phyloP scores from a whole-genome alignment of 805 yeast species.

The Suhomyces sp. region DNA sequence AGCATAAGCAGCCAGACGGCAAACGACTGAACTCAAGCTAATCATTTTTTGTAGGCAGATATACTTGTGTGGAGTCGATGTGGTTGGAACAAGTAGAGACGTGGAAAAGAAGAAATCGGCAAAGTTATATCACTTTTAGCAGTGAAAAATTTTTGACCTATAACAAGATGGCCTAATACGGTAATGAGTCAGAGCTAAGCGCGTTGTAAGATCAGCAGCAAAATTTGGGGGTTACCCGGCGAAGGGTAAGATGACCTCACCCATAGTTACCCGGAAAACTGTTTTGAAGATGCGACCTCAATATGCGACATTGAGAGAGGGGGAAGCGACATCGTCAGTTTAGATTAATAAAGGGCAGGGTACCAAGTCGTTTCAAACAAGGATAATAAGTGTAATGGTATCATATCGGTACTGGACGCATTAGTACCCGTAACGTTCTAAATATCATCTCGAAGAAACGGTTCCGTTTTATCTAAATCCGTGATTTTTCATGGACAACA shows the following conservation, averaged over 20 bases:
- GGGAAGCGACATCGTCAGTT: too few species aligned
- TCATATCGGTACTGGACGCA: too few species aligned
- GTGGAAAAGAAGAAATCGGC: constrained; percentile 5
- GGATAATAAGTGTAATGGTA: too few species aligned
- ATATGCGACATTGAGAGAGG: too few species aligned
- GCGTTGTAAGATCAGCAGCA: constrained; percentile 29
- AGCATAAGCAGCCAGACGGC: constrained; percentile 6
- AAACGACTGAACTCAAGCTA: constrained; percentile 8
- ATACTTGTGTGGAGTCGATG: neutral
- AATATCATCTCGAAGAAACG: too few species aligned
- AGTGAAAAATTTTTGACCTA: constrained; percentile 15
- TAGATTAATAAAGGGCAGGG: too few species aligned
- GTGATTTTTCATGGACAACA: too few species aligned
- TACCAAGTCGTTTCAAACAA: too few species aligned
- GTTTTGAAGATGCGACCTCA: too few species aligned
- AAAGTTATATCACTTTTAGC: constrained; percentile 1
- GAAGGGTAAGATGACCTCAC: too few species aligned
- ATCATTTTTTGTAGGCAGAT: constrained; percentile 6
- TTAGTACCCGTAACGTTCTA: too few species aligned
- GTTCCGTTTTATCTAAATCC: too few species aligned
- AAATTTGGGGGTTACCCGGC: neutral
- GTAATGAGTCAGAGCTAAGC: constrained; percentile 35
- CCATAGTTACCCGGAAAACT: constrained; percentile 2
- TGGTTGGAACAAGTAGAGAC: neutral
- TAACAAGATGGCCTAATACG: constrained; percentile 21